A percentile compares a stretch with the other conserved stretches of the same genome.
Conservation (phyloP, 305 asterid species). For the Plantago rigida region DNA sequence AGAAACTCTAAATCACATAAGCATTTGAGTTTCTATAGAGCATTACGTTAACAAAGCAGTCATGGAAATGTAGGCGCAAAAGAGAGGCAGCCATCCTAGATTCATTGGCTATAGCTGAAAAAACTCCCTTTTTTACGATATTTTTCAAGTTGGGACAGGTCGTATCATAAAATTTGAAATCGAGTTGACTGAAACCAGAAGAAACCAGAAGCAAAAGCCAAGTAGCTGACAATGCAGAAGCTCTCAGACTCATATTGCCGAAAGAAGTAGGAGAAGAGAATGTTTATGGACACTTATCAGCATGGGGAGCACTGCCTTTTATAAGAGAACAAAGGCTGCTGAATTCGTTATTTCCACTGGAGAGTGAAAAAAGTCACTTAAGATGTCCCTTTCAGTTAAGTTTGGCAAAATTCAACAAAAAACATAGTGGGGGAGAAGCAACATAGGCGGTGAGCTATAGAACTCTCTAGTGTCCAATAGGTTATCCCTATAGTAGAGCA, state of each 20-base stretch:
- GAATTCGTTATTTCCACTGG: slow-evolving; percentile 7
- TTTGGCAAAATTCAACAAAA: slow-evolving; percentile 37
- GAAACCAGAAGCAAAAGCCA: slow-evolving; percentile 32
- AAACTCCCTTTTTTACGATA: slow-evolving; percentile 46
- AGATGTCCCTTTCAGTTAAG: slow-evolving; percentile 35
- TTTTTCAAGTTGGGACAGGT: slow-evolving; percentile 50
- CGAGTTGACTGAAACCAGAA: slow-evolving; percentile 42
- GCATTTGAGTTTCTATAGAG: not conserved
- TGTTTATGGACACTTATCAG: slow-evolving; percentile 8
- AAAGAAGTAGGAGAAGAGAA: slow-evolving; percentile 2
- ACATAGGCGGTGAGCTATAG: slow-evolving; percentile 19
- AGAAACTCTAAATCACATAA: not conserved
- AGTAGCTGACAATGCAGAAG: not conserved
- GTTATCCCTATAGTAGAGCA: not conserved
- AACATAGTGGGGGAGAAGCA: slow-evolving; percentile 22
- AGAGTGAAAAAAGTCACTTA: slow-evolving; percentile 27
- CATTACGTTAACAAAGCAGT: slow-evolving; percentile 60
- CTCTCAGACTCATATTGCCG: no score
- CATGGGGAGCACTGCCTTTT: slow-evolving; percentile 25
- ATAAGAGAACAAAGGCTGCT: slow-evolving; percentile 24
- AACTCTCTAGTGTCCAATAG: slow-evolving; percentile 22
- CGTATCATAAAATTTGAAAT: slow-evolving; percentile 42
- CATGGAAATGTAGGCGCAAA: slow-evolving; percentile 69
- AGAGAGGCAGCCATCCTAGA: slow-evolving; percentile 74
- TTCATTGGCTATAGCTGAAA: slow-evolving; percentile 62